Evolutionary conservation across 768 basidiomycete genomes (phyloP).

Genomic region (Tylopilus cervinicoccineus): DNA sequence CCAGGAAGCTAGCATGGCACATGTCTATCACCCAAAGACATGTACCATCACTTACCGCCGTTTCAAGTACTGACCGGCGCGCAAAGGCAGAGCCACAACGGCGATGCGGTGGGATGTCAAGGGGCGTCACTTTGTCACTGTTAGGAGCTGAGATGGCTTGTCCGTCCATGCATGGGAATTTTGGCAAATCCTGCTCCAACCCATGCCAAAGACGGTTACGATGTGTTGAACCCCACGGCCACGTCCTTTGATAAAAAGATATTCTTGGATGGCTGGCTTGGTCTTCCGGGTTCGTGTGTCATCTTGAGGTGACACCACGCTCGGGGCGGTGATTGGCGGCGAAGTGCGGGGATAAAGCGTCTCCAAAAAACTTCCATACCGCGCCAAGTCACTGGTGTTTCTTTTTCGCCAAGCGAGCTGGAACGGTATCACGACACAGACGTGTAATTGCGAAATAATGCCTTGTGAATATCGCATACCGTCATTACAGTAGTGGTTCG

Average conservation of each 20-base stretch:
- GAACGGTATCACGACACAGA: too few relatives aligned
- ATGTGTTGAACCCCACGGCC: constrained; percentile 2
- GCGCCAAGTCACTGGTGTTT: too few relatives aligned
- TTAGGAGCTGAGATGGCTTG: not conserved
- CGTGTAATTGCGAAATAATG: too few relatives aligned
- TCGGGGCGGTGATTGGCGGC: too few relatives aligned
- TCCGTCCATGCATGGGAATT: constrained; percentile 9
- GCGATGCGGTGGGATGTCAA: not conserved
- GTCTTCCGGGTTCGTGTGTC: not conserved
- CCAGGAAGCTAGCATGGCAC: not conserved
- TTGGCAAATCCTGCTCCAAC: constrained; percentile 7
- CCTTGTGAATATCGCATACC: too few relatives aligned
- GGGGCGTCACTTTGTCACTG: not conserved
- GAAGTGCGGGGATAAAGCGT: too few relatives aligned
- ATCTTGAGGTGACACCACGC: too few relatives aligned
- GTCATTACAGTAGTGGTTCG: too few relatives aligned
- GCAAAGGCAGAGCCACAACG: not conserved
- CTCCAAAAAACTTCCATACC: too few relatives aligned
- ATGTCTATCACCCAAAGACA: not conserved
- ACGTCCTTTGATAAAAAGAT: constrained; percentile 18
- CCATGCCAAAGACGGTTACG: constrained; percentile 17
- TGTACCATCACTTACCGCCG: not conserved
- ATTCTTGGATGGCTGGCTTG: constrained; percentile 14
- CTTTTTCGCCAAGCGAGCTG: too few relatives aligned
- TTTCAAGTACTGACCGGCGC: not conserved